Evolutionary conservation across 257 asterid species (phyloP).

Genomic region (Fraxinus americana): DNA sequence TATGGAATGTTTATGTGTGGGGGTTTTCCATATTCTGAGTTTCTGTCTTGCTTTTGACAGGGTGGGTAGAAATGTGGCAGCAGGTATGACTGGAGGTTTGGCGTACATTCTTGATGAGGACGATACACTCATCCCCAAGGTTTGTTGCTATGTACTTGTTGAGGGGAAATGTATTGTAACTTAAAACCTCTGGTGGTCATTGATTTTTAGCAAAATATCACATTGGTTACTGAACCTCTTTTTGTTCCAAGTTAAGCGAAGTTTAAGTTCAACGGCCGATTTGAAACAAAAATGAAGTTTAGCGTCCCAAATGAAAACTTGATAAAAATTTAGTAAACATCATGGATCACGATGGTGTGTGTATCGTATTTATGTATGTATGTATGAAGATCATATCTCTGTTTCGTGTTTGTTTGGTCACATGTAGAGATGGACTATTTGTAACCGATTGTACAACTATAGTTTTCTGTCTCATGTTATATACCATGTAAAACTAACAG

Average conservation of each 20-base stretch:
- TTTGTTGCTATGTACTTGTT: constrained; percentile 29
- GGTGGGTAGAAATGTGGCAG: constrained; percentile 99
- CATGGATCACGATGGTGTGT: background rate
- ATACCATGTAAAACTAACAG: constrained; percentile 36
- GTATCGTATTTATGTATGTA: too few relatives aligned
- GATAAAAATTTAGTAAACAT: background rate
- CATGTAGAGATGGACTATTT: background rate
- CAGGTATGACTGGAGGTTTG: constrained; percentile 99
- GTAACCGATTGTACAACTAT: background rate
- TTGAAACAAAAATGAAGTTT: constrained; percentile 2
- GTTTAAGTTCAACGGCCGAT: background rate
- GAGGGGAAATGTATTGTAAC: background rate
- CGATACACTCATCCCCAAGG: constrained; percentile 91
- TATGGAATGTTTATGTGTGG: background rate
- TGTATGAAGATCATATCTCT: background rate
- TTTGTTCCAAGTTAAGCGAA: background rate
- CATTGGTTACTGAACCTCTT: background rate
- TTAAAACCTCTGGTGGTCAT: background rate
- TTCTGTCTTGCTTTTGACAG: constrained; percentile 38
- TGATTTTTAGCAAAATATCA: background rate
- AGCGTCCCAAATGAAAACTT: background rate
- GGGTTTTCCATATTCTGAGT: background rate
- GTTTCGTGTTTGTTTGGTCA: background rate
- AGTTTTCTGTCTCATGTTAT: background rate
- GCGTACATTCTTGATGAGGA: constrained; percentile 94